These are phyloP conservation scores for Sporothrix humicola DNA, from an alignment of 2,329 filamentous ascomycete genomes.

Conservation along the genomic window DNA sequence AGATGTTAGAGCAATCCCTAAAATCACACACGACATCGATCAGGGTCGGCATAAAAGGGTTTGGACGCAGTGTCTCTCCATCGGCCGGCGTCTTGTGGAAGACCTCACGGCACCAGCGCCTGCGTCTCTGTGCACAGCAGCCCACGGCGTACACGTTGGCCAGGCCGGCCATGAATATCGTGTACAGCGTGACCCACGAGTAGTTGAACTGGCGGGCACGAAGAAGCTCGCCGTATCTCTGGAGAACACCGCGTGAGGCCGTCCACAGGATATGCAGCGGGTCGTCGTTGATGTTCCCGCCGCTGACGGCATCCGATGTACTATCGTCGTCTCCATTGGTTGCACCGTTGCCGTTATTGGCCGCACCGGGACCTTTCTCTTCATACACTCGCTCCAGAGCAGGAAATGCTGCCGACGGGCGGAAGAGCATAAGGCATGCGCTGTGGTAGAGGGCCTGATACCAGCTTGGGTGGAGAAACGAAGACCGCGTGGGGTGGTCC, in stretches of 20 bases:
- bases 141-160: conserved; percentile 37
- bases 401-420: conserved; percentile 26
- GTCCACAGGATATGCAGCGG: conserved; percentile 23
- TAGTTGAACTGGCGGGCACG: conserved; percentile 37
- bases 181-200: conserved; percentile 39
- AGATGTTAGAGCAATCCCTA: conserved; percentile 38
- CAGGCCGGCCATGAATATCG: conserved; percentile 39
- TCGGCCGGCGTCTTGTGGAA: background rate
- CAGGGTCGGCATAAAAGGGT: conserved; percentile 33
- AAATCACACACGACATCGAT: conserved; percentile 35
- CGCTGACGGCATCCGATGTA: too few species aligned
- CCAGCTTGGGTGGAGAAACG: conserved; percentile 23
- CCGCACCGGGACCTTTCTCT: too few species aligned
- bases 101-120: background rate
- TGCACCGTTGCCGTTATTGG: background rate
- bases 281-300: background rate
- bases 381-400: background rate
- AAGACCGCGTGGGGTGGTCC: conserved; percentile 4
- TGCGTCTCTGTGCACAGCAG: conserved; percentile 31
- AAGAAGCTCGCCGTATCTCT: conserved; percentile 26
- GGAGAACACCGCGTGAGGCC: conserved; percentile 18
- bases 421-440: conserved; percentile 27
- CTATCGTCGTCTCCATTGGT: background rate
- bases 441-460: conserved; percentile 26
- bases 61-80: background rate